These are phyloP conservation scores for Dactylonectria estremocensis DNA, from an alignment of 2,329 filamentous ascomycete genomes.

Conservation along the genomic window DNA sequence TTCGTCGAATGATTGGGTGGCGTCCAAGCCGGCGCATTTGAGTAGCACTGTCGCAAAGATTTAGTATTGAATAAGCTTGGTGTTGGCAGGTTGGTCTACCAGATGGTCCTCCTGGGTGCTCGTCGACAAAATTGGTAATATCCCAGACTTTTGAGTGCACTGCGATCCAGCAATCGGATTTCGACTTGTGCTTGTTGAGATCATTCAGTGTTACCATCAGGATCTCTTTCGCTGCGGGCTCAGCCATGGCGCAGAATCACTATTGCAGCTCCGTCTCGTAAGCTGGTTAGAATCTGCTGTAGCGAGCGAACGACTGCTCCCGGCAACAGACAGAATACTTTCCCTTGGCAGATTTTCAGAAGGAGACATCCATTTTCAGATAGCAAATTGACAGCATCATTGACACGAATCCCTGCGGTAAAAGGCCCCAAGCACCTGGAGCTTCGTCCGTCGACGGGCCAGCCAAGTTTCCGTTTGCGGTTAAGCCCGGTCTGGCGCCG, in stretches of 20 bases:
- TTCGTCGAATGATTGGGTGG: conserved; percentile 65
- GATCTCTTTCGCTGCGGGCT: conserved; percentile 16
- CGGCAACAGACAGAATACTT: not conserved
- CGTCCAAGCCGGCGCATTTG: conserved; percentile 67
- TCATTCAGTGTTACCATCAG: conserved; percentile 50
- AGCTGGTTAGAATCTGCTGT: not conserved
- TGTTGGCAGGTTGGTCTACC: conserved; percentile 39
- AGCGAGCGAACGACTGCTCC: not conserved
- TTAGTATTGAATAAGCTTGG: conserved; percentile 12
- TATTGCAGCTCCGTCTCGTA: not conserved
- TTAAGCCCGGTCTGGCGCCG: conserved; percentile 5
- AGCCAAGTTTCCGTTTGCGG: conserved; percentile 9
- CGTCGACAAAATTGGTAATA: conserved; percentile 73
- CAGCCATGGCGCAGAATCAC: conserved; percentile 24
- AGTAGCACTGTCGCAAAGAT: conserved; percentile 62
- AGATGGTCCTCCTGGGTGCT: conserved; percentile 56
- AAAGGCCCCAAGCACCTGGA: not conserved
- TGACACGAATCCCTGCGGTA: not conserved
- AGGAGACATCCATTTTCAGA: conserved; percentile 12
- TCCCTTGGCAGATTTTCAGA: not conserved
- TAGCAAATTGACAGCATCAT: not conserved
- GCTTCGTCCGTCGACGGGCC: conserved; percentile 8
- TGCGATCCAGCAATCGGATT: conserved; percentile 75
- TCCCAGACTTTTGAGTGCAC: conserved; percentile 80
- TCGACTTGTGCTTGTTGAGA: conserved; percentile 64